These are phyloP conservation scores for Nigrospora sphaerica DNA, from an alignment of 2,329 filamentous ascomycete genomes.

Conservation along the genomic window DNA sequence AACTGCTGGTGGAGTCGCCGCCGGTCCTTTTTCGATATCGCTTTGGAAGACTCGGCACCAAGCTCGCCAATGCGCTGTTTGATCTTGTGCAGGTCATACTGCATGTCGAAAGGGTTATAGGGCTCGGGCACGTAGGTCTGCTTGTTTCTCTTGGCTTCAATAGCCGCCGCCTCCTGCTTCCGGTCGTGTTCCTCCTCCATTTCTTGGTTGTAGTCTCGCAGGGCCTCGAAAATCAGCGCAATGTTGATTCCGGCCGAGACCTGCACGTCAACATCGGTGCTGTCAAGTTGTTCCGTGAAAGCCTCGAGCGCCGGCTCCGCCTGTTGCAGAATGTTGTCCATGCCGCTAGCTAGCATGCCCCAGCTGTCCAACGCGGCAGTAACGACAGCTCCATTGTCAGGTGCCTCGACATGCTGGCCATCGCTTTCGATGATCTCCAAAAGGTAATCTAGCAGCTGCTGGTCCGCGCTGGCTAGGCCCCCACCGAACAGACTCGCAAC, in stretches of 20 bases:
- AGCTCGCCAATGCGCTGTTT: constrained; percentile 40
- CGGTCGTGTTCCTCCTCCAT: constrained; percentile 32
- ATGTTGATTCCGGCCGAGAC: constrained; percentile 74
- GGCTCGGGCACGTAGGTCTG: constrained; percentile 2
- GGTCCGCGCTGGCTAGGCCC: constrained; percentile 57
- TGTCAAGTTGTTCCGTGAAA: constrained; percentile 80
- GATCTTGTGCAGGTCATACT: constrained; percentile 42
- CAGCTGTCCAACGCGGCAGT: constrained; percentile 70
- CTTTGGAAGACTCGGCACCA: constrained; percentile 38
- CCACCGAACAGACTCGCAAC: constrained; percentile 72
- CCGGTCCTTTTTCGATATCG: constrained; percentile 41
- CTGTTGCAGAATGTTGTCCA: constrained; percentile 66
- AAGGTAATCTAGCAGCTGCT: constrained; percentile 68
- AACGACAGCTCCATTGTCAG: constrained; percentile 65
- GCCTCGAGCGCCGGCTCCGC: constrained; percentile 70
- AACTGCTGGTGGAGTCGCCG: constrained; percentile 40
- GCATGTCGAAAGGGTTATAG: constrained; percentile 25
- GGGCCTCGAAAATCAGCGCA: constrained; percentile 73
- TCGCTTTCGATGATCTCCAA: constrained; percentile 76
- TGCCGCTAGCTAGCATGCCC: constrained; percentile 71
- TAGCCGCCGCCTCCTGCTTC: constrained; percentile 14
- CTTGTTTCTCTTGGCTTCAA: constrained; percentile 2
- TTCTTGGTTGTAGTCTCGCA: constrained; percentile 39
- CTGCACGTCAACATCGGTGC: constrained; percentile 64
- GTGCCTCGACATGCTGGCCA: constrained; percentile 63